A percentile compares a stretch with the other conserved stretches of the same genome.
phyloP scores from a whole-genome alignment of 108 stramenopile genomes.

The Nannochloropsis oceanica region DNA sequence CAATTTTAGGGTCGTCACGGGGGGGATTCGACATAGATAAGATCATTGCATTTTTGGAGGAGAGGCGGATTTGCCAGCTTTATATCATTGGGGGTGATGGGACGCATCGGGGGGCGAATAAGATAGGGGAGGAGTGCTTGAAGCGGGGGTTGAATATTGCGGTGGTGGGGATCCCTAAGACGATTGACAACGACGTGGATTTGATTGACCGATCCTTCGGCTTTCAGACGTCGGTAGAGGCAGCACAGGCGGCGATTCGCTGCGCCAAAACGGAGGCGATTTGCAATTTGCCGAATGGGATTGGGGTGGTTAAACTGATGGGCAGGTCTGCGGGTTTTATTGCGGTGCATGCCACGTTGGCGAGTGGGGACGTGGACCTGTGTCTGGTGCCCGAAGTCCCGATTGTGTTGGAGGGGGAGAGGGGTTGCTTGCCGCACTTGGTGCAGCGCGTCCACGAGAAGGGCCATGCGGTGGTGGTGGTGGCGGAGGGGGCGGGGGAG shows the following conservation, averaged over 20 bases:
- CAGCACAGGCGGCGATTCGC: slow-evolving; percentile 66
- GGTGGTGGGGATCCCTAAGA: slow-evolving; percentile 83
- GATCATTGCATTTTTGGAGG: slow-evolving; percentile 49
- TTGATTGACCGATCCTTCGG: slow-evolving; percentile 90
- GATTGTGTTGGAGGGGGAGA: slow-evolving; percentile 68
- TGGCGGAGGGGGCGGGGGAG: slow-evolving; percentile 95
- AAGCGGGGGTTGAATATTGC: slow-evolving; percentile 55
- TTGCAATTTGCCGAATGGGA: slow-evolving; percentile 86
- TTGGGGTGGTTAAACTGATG: slow-evolving; percentile 94
- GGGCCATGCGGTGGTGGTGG: slow-evolving; percentile 93
- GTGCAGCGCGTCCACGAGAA: slow-evolving; percentile 59
- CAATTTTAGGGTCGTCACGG: slow-evolving; percentile 68
- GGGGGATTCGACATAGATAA: slow-evolving; percentile 88
- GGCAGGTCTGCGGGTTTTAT: slow-evolving; percentile 77
- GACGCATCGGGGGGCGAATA: slow-evolving; percentile 83
- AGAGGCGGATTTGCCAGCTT: slow-evolving; percentile 57
- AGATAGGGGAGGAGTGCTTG: slow-evolving; percentile 50
- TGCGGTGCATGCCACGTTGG: slow-evolving; percentile 50
- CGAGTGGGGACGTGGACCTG: slow-evolving; percentile 75
- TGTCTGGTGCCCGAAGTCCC: slow-evolving; percentile 91
- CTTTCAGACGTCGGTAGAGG: slow-evolving; percentile 74
- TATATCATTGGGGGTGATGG: slow-evolving; percentile 97
- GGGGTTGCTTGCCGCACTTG: slow-evolving; percentile 78
- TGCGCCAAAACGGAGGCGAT: slow-evolving; percentile 61
- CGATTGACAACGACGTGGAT: slow-evolving; percentile 79